Percentiles rank a stretch among this genome's conserved stretches.
phyloP scores from a whole-genome alignment of 2,329 filamentous ascomycete genomes.

The Tricladium varicosporioides region DNA sequence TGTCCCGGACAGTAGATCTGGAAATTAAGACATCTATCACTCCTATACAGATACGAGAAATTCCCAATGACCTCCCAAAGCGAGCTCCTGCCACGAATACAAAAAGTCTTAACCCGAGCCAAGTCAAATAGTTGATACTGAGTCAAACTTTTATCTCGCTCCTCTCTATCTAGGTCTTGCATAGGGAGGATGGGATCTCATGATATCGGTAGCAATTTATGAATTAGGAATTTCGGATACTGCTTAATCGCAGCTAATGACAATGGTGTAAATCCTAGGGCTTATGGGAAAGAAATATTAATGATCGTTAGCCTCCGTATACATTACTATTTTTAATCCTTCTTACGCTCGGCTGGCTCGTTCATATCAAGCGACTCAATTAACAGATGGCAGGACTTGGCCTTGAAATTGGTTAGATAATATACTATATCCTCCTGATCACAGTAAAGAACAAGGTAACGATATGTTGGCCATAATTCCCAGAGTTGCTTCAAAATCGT shows the following conservation, averaged over 20 bases:
- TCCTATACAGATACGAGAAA: slow-evolving; percentile 1
- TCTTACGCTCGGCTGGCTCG: slow-evolving; percentile 35
- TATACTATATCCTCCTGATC: slow-evolving; percentile 41
- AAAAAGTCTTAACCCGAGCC: slow-evolving; percentile 35
- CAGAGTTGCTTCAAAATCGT: slow-evolving; percentile 38
- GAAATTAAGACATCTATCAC: too few relatives aligned
- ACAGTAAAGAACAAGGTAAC: slow-evolving; percentile 35
- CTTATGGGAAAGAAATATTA: too few relatives aligned
- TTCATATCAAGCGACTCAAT: slow-evolving; percentile 37
- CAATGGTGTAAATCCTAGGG: too few relatives aligned
- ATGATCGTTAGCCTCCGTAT: slow-evolving; percentile 35
- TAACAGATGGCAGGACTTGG: slow-evolving; percentile 39
- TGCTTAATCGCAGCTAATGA: slow-evolving; percentile 43
- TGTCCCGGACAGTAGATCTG: too few relatives aligned
- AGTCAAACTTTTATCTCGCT: slow-evolving; percentile 40
- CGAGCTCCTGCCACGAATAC: slow-evolving; percentile 33
- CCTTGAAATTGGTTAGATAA: slow-evolving; percentile 38
- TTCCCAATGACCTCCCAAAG: slow-evolving; percentile 30
- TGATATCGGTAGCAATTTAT: slow-evolving; percentile 43
- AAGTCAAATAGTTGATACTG: slow-evolving; percentile 32
- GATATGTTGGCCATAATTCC: slow-evolving; percentile 37
- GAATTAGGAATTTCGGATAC: slow-evolving; percentile 42
- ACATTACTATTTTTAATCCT: slow-evolving; percentile 39
- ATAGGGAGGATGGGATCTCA: slow-evolving; percentile 41
- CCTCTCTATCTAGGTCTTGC: slow-evolving; percentile 39